Base-by-base conservation (phyloP, 768 basidiomycete genomes). In the Pilatotrama ljubarskyi region DNA sequence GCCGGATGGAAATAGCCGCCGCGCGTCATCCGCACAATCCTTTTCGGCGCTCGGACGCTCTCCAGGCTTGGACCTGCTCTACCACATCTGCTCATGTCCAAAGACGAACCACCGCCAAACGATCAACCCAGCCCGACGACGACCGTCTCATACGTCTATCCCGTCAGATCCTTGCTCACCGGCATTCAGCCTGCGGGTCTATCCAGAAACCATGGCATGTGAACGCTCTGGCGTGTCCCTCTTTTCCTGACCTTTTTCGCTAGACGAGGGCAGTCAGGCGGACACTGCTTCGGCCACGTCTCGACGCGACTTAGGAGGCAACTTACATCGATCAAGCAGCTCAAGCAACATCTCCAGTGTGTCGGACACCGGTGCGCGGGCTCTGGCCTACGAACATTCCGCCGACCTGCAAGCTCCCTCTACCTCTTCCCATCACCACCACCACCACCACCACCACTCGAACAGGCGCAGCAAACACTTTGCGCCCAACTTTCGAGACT, bases 401-500 rank as follows among this genome's bases (percentile, higher is more conserved):
- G 36, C 47, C 50, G 54, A 46, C 44, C 37, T 17, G 1, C 41
- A 57, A 2, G 9, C 35, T 7, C 32, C 51, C 1, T 32, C 46
- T 7, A 10, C 14, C 5, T 41, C 29, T 10, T 25, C 26, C 2
- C 2, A 32, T 24, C 32, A 6, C 24, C 18, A 40, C 50, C 50
- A 53, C 53, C 26, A 43, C 44, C 15, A 46, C 13, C 36, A 35
- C 6, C 41, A 29, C 42, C n/a, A 20, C 20, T 42, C n/a, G n/a
- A n/a, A 42, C 24, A 44, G 20, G 43, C 40, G 59, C 29, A 57
- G 58, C 47, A 66, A 61, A 22, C 62, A 54, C 25, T 24, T 35
- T 6, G 42, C 40, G 1, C 55, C 66, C 52, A 68, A 66, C 55
- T 68, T 67, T 43, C 59, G 68, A 35, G 67, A 70, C 32, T 67